Evolutionary conservation across 2,329 filamentous ascomycete genomes (phyloP), one percentile per base, ranked within the genome.

Genomic region (Talaromyces verruculosus): DNA sequence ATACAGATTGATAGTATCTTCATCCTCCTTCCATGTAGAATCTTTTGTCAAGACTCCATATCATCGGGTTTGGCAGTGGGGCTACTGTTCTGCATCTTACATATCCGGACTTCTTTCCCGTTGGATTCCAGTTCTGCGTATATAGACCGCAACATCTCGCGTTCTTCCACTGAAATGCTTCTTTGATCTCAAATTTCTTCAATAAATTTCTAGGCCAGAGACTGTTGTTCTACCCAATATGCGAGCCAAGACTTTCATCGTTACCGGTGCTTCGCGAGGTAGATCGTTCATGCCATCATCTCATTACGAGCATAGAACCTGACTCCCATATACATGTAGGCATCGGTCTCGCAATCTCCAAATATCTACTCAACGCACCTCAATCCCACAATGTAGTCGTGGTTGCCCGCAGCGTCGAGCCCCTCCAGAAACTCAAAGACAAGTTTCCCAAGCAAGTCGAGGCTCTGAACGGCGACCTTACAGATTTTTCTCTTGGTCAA

Each of bases 201-300:
- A 53, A 53, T 6, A 8, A 1, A 53, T 28, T 17, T n/a, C 7
- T 30, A 53, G 28, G 28, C 6, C 5, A 33, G 3, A 51, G 2
- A 33, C 15, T 11, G 3, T 30, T n/a, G 3, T 33, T 19, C 17
- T 30, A n/a, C 25, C 33, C 22, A 51, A 28, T 58, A 83, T 85
- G 79, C 61, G 80, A n/a, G 77, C 84, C 7, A 91, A 91, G 74
- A 88, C 86, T n/a, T 86, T 92, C 73, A 88, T 93, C 67, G 81
- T 93, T 30, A 89, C 88, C 0, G 88, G 88, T 63, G 87, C 88
- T 66, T 89, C 87, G 1, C 80, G 86, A 79, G 87, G 87, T 84
- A 59, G 35, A 19, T n/a, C 13, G 22, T 22, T 28, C 47, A 1
- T 8, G 5, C 8, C 28, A 33, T 11, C 7, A n/a, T 6, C 28